Conservation (phyloP, 768 basidiomycete genomes). For the Pilatotrama ljubarskyi region DNA sequence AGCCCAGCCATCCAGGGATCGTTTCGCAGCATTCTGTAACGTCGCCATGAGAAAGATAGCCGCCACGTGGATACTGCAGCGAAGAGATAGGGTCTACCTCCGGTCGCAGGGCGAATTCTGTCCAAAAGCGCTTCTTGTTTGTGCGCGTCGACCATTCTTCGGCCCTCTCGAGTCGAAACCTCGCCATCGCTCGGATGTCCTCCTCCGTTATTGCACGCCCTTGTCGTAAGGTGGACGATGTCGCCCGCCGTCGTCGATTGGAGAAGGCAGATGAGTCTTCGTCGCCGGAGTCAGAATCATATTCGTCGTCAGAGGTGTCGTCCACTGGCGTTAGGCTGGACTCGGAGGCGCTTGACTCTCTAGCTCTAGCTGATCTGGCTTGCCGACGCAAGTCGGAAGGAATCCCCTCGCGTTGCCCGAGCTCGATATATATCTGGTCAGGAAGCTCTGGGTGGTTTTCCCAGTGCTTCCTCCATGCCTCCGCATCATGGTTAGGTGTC, state of each 20-base stretch:
- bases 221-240: too few species aligned
- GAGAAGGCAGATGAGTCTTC: not conserved
- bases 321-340: too few species aligned
- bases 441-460: slow-evolving; percentile 4
- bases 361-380: too few species aligned
- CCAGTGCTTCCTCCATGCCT: slow-evolving; percentile 12
- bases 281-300: not conserved
- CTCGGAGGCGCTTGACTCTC: too few species aligned
- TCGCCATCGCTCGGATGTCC: slow-evolving; percentile 1
- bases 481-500: not conserved
- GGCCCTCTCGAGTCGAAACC: not conserved
- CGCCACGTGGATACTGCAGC: too few species aligned
- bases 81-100: not conserved
- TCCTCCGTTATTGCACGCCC: not conserved
- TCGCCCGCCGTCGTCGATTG: not conserved
- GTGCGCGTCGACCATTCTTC: not conserved
- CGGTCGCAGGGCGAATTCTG: not conserved
- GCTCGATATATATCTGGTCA: slow-evolving; percentile 2
- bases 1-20: not conserved
- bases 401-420: not conserved
- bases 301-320: too few species aligned
- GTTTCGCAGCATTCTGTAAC: not conserved
- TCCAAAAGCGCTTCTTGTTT: not conserved
- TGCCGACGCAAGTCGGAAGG: too few species aligned
- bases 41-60: too few species aligned